A percentile compares a stretch with the other conserved stretches of the same genome.
Evolutionary conservation across 2,329 filamentous ascomycete genomes (phyloP).

Genomic region (Tolypocladium paradoxum): DNA sequence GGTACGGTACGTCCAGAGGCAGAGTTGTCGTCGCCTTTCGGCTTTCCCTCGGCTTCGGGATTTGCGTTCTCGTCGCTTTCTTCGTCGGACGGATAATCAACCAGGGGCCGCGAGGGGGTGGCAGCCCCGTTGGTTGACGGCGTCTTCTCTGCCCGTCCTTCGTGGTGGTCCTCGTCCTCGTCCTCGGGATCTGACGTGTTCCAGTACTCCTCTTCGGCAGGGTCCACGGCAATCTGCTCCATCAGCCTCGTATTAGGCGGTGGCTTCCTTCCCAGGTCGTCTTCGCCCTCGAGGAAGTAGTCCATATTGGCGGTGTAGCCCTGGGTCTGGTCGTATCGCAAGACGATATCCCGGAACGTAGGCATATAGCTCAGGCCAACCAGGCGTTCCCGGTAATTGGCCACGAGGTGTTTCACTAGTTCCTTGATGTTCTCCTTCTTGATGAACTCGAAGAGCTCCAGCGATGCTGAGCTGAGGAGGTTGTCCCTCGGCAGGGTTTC

Average conservation of each 20-base stretch:
- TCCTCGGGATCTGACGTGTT: conserved; percentile 82
- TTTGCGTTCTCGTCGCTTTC: conserved; percentile 53
- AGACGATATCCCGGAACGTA: conserved; percentile 67
- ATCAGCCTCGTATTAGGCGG: conserved; percentile 47
- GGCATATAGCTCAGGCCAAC: conserved; percentile 70
- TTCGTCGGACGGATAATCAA: conserved; percentile 89
- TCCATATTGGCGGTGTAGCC: conserved; percentile 56
- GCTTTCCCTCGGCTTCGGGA: conserved; percentile 28
- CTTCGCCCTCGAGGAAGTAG: conserved; percentile 63
- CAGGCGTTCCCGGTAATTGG: conserved; percentile 71
- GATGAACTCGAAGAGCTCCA: conserved; percentile 90
- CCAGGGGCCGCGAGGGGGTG: conserved; percentile 60
- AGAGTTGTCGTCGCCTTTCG: conserved; percentile 21
- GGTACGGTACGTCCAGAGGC: conserved; percentile 18
- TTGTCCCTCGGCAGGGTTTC: conserved; percentile 88
- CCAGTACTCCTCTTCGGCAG: conserved; percentile 88
- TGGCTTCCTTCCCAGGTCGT: conserved; percentile 36
- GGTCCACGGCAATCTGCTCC: conserved; percentile 63
- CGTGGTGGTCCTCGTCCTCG: conserved; percentile 39
- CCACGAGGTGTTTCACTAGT: conserved; percentile 72
- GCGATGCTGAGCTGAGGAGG: conserved; percentile 80
- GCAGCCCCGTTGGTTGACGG: conserved; percentile 48
- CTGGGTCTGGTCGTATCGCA: conserved; percentile 69
- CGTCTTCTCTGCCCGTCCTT: conserved; percentile 17
- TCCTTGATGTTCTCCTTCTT: conserved; percentile 72